Base-by-base conservation (phyloP, 1,139 yeast species). In the Lodderomyces jiufengensis region DNA sequence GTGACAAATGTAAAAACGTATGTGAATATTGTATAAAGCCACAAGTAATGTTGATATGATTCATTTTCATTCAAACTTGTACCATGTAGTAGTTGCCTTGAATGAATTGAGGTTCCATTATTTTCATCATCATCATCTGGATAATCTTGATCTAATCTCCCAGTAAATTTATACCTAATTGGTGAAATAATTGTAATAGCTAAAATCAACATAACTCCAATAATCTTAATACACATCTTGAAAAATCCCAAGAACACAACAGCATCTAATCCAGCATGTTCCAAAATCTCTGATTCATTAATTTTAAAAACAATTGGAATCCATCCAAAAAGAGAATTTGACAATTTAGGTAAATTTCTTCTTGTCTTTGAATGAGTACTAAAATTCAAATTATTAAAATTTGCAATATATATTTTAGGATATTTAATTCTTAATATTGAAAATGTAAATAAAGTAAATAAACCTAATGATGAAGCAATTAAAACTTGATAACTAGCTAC, bases 201-300 rank as follows among this genome's bases (percentile, higher is more conserved):
- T 38, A 84, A 70, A 2, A 82, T 44, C 2, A 83, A 68, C 51
- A 85, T 74, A 1, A 73, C 61, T 5, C 73, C 57, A 21, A 86
- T 62, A 25, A 81, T 70, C 50, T 75, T 75, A 40, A 85, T 81
- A 27, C 88, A 76, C 80, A 84, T 81, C 45, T 78, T 75, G 68
- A 86, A 87, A 57, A 86, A 86, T 11, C 84, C 82, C 21, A 86
- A 62, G 50, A 82, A 86, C 37, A 90, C 97, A 59, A 76, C 88
- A 0, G 97, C 97, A 61, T 92, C 98, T 29, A 92, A 63, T 0
- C 98, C 98, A 1, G 97, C 96, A 52, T 82, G 83, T 43, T 86
- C 90, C 37, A 92, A 66, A 2, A 92, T 77, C 46, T 88, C 87
- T 24, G 76, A 73, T 49, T 92, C 97, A 18, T 73, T 70, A 12